Evolutionary conservation across 192 early-diverging fungal species (phyloP), one percentile per base, ranked within the genome.

Genomic region (Neocallimastix lanati): DNA sequence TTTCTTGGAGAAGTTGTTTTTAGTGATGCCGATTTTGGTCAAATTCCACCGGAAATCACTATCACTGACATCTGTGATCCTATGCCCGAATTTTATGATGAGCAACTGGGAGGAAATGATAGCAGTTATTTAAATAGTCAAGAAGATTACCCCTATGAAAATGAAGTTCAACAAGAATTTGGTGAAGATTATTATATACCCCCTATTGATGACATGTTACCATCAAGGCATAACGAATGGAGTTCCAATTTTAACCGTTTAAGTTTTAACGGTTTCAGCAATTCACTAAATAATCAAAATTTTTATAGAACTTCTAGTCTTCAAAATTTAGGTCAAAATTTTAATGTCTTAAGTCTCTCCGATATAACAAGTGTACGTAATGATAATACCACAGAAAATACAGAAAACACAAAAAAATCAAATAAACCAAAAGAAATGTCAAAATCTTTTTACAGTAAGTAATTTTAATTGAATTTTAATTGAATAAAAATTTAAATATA

Each of bases 41-140:
- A 86, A 21, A 86, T 90, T n/a, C 86, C 91, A 14, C 92, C 93
- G 1, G 80, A 84, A 28, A 80, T 94, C 28, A 92, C 92, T 80
- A 92, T 94, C 16, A 85, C 88, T 2, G 88, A 93, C 35, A 84
- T 94, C 35, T 92, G 91, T 4, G 92, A 93, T 80, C 92, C 92
- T 0, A 91, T 91, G 77, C 87, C 90, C 35, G 93, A 93, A 84
- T 92, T 93, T 83, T 94, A 94, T 78, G 80, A 78, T 35, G 78
- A 29, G 25, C 58, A 11, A 1, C 14, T 36, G 80, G 35, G 30
- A 29, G 80, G 38, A 6, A 80, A 16, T 13, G 84, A 30, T 5
- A 28, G 29, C 30, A 36, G 25, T 28, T 28, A 12, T 18, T 21
- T 77, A 28, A 81, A 83, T 81, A 14, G 33, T 50, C 82, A 83